Evolutionary conservation across 202 grass and related monocot species (phyloP).

Genomic region (Eragrostis tef): DNA sequence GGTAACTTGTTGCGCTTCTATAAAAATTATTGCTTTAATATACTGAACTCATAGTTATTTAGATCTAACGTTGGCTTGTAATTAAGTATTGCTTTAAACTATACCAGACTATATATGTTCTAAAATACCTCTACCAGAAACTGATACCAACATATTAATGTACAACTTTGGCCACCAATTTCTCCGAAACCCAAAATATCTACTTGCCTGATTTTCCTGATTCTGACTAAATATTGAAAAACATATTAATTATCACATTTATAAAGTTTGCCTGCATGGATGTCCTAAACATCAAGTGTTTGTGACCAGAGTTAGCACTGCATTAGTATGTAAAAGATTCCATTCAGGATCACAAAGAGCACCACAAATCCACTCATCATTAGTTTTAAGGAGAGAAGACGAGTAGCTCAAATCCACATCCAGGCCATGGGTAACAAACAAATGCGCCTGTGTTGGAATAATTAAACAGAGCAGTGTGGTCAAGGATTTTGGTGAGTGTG

Average conservation of each 20-base stretch:
- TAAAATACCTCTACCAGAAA: not conserved
- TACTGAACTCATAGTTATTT: constrained; percentile 1
- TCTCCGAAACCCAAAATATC: not conserved
- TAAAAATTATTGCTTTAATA: constrained; percentile 1
- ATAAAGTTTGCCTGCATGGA: not conserved
- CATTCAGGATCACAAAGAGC: not conserved
- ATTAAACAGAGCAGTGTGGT: too few species aligned
- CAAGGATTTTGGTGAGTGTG: too few species aligned
- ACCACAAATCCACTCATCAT: not conserved
- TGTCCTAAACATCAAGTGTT: not conserved
- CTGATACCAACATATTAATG: not conserved
- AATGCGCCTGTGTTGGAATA: not conserved
- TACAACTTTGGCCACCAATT: not conserved
- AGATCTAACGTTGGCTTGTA: not conserved
- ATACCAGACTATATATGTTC: not conserved
- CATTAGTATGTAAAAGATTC: not conserved
- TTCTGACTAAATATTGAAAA: not conserved
- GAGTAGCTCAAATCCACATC: not conserved
- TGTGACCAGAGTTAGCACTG: not conserved
- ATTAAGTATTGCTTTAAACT: not conserved
- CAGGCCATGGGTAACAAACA: not conserved
- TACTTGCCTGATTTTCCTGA: not conserved
- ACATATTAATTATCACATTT: not conserved
- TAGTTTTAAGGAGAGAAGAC: not conserved
- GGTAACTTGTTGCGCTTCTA: constrained; percentile 11